phyloP scores from a whole-genome alignment of 805 yeast species.

The Metschnikowia lachancei region DNA sequence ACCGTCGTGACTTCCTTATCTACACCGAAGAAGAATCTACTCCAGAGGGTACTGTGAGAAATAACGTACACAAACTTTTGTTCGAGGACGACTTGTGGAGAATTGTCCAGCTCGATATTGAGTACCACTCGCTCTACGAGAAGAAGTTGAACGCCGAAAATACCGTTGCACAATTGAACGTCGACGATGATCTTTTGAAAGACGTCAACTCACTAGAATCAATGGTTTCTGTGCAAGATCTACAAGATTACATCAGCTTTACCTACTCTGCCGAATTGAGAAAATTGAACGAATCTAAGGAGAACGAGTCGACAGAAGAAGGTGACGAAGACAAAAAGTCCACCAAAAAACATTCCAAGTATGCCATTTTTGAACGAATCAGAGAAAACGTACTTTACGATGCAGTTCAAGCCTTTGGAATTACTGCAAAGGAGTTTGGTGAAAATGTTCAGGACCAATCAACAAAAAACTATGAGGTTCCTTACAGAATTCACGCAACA shows the following conservation, averaged over 20 bases:
- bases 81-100: slow-evolving; percentile 91
- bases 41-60: slow-evolving; percentile 36
- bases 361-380: slow-evolving; percentile 62
- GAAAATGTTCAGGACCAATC: slow-evolving; percentile 70
- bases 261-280: slow-evolving; percentile 59
- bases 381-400: slow-evolving; percentile 61
- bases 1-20: slow-evolving; percentile 84
- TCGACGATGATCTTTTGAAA: slow-evolving; percentile 56
- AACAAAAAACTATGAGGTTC: slow-evolving; percentile 43
- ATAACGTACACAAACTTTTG: slow-evolving; percentile 49
- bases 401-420: slow-evolving; percentile 69
- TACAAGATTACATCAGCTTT: slow-evolving; percentile 79
- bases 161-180: slow-evolving; percentile 51
- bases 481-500: slow-evolving; percentile 63
- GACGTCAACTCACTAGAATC: slow-evolving; percentile 55
- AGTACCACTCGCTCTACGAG: slow-evolving; percentile 78
- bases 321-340: slow-evolving; percentile 22
- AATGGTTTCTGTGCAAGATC: slow-evolving; percentile 81
- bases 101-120: slow-evolving; percentile 80
- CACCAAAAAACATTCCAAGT: slow-evolving; percentile 57
- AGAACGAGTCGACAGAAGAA: slow-evolving; percentile 24
- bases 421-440: slow-evolving; percentile 76
- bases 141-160: slow-evolving; percentile 64
- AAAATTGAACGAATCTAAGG: slow-evolving; percentile 34
- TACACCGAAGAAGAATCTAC: slow-evolving; percentile 47